Evolutionary conservation across 2,329 filamentous ascomycete species (phyloP).

Genomic region (Neofusicoccum umdonicola): DNA sequence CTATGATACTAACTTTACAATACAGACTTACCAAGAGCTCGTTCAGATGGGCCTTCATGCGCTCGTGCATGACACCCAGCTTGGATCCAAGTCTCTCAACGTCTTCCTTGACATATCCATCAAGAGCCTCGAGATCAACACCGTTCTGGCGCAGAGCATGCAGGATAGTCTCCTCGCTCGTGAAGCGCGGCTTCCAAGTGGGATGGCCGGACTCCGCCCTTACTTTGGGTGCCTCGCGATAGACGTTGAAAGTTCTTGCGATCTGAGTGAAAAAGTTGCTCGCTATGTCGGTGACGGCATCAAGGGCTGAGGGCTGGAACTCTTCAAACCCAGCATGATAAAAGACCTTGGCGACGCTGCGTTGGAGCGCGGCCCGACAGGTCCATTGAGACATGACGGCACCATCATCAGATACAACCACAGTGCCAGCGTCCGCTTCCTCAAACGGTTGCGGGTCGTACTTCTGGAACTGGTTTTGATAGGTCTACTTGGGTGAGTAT

Average conservation of each 20-base stretch:
- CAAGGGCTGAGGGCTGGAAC: slow-evolving; percentile 89
- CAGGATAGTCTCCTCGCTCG: slow-evolving; percentile 78
- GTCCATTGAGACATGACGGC: slow-evolving; percentile 82
- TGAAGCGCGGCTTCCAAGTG: slow-evolving; percentile 66
- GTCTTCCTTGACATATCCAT: slow-evolving; percentile 87
- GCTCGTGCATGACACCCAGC: slow-evolving; percentile 81
- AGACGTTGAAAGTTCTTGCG: slow-evolving; percentile 73
- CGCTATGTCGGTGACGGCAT: slow-evolving; percentile 84
- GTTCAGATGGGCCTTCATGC: slow-evolving; percentile 90
- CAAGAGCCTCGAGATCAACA: slow-evolving; percentile 74
- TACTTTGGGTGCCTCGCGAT: slow-evolving; percentile 78
- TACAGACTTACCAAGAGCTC: slow-evolving; percentile 65
- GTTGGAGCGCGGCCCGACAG: slow-evolving; percentile 79
- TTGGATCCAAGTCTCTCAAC: slow-evolving; percentile 81
- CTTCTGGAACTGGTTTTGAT: slow-evolving; percentile 97
- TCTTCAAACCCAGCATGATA: slow-evolving; percentile 97
- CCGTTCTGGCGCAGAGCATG: slow-evolving; percentile 85
- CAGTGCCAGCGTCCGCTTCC: slow-evolving; percentile 82
- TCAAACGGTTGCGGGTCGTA: slow-evolving; percentile 87
- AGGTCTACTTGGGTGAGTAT: slow-evolving; percentile 60
- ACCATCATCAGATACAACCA: slow-evolving; percentile 84
- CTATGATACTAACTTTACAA: not conserved
- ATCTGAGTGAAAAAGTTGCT: slow-evolving; percentile 88
- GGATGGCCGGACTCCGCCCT: slow-evolving; percentile 47
- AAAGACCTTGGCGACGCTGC: slow-evolving; percentile 90